These are phyloP conservation scores for Bathelium albidoporum DNA, from an alignment of 495 filamentous ascomycete genomes.

Conservation along the genomic window DNA sequence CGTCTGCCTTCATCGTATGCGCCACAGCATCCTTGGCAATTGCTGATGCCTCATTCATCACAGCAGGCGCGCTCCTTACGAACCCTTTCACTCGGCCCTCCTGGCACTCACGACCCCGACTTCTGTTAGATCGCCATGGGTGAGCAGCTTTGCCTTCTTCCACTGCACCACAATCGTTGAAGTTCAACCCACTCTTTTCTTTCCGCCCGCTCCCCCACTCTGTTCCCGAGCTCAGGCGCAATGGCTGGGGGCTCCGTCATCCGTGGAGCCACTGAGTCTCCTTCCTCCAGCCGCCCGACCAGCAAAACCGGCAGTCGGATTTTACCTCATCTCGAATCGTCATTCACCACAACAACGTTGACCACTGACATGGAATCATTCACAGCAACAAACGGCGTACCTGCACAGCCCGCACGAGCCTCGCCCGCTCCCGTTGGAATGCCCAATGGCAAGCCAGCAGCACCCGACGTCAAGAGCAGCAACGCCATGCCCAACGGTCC, in stretches of 20 bases:
- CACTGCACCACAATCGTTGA: not conserved
- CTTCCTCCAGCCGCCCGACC: not conserved
- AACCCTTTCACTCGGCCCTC: not conserved
- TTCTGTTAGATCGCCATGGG: not conserved
- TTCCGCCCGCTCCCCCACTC: not conserved
- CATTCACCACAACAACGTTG: not conserved
- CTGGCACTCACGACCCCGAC: not conserved
- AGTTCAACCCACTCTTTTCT: not conserved
- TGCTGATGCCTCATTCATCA: not conserved
- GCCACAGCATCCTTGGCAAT: not conserved
- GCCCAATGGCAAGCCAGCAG: constrained; percentile 45
- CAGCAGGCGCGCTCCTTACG: constrained; percentile 1
- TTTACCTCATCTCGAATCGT: constrained; percentile 1
- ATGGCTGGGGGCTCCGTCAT: not conserved
- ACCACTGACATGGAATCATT: constrained; percentile 1
- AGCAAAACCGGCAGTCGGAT: constrained; percentile 4
- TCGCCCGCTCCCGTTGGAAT: constrained; percentile 26
- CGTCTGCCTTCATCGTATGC: not conserved
- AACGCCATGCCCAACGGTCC: constrained; percentile 51
- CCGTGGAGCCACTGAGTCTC: not conserved
- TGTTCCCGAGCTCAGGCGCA: not conserved
- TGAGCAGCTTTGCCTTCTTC: not conserved
- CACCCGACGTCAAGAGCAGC: constrained; percentile 49
- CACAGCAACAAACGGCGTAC: constrained; percentile 19
- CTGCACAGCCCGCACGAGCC: constrained; percentile 24